Base-by-base conservation (phyloP, 257 asterid genomes). In the Plantago major region DNA sequence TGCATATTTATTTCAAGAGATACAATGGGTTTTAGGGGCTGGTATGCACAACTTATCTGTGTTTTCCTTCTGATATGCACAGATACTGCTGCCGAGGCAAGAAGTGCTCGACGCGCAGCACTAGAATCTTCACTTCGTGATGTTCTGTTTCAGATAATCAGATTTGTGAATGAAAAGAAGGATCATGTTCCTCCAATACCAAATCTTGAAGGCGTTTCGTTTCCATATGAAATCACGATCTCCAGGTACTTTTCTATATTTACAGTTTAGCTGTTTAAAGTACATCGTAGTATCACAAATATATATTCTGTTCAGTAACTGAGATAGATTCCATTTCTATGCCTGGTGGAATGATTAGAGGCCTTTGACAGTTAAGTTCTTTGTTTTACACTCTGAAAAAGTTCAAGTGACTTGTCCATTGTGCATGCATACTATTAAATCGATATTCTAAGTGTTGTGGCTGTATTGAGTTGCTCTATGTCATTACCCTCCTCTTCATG, bases 141-240 rank as follows among this genome's bases (percentile, higher is more conserved):
- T 49, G 95, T 89, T 65, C 60, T 87, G 72, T 85, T 89, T 79
- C 97, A 93, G 84, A 83, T 93, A 58, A 89, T 93, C 67, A 84
- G 81, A 74, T 89, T 86, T 76, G 97, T 80, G 70, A 89, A 87
- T 71, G 97, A 93, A 47, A 93, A 93, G 81, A 93, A 81, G 86
- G 99, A 87, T 70, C 99, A 93, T 56, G 81, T 93, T 60, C 97
- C 99, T 60, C 72, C 90, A 18, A 76, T 93, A 71, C 88, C 88
- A 17, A 93, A 87, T 76, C 78, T 74, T 53, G 97, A 89, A 71
- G 99, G 94, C 26, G 77, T 81, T 72, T 82, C 96, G 37, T 93
- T 83, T 76, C 99, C 95, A 45, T 87, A 83, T 69, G 97, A 89
- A 78, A 89, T 93, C 63, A 87, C 88, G 7, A 79, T 87, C 70